A percentile compares a stretch with the other conserved stretches of the same genome.
phyloP scores from a whole-genome alignment of 345 rosid genomes.

The Cardamine chenopodiifolia region DNA sequence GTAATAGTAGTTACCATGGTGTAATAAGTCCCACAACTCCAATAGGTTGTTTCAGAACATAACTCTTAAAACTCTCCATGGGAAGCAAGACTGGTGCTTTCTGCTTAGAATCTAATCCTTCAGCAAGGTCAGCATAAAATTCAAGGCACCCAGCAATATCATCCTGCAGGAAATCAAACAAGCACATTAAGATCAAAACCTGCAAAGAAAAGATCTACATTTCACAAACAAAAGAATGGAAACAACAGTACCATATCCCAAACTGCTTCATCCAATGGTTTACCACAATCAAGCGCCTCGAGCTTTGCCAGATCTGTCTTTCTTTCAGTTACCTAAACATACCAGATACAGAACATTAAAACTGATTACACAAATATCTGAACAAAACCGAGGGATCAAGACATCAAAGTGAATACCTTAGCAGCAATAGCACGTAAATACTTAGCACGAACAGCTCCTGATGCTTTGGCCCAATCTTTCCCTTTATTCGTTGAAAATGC shows the following conservation, averaged over 20 bases:
- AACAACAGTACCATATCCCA: conserved; percentile 77
- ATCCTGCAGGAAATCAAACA: conserved; percentile 58
- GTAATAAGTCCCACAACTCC: conserved; percentile 95
- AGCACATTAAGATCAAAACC: conserved; percentile 25
- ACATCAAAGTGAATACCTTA: conserved; percentile 53
- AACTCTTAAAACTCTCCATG: conserved; percentile 66
- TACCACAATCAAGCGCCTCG: conserved; percentile 85
- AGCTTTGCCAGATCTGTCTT: conserved; percentile 73
- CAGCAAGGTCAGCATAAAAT: conserved; percentile 93
- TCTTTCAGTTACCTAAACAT: conserved; percentile 68
- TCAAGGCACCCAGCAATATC: conserved; percentile 96
- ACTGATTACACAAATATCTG: not conserved
- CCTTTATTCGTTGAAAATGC: conserved; percentile 82
- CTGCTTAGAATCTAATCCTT: conserved; percentile 87
- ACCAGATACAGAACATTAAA: not conserved
- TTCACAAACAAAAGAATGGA: not conserved
- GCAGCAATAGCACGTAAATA: conserved; percentile 94
- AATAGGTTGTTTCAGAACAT: conserved; percentile 81
- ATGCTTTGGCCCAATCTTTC: conserved; percentile 73
- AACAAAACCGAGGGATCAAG: not conserved
- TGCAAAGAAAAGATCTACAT: conserved; percentile 1
- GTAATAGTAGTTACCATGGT: conserved; percentile 57
- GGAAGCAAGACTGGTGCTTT: conserved; percentile 83
- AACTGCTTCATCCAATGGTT: conserved; percentile 87
- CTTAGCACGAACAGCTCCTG: conserved; percentile 88